Evolutionary conservation across 208 protist genomes (phyloP), one percentile per base, ranked within the genome.

Genomic region (Naegleria lovaniensis): DNA sequence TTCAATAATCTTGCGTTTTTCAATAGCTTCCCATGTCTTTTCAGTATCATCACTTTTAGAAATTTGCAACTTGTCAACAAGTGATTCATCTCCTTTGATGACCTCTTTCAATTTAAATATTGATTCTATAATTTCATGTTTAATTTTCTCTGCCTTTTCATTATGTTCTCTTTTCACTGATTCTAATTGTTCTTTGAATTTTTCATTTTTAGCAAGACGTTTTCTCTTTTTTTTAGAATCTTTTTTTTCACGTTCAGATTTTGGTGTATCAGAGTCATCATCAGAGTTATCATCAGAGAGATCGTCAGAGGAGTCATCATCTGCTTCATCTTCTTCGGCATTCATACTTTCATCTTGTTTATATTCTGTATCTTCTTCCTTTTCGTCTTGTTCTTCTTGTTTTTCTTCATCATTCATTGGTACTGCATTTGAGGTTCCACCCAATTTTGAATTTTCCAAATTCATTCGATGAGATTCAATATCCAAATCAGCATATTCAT

Each of bases 181-280:
- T 29, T 67, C 55, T 15, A 67, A 29, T 67, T 67, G 55, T 67
- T 67, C 55, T 67, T 67, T 67, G 22, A 67, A 29, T 29, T 67
- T 67, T 67, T 67, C 55, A 67, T 67, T 67, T 29, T 67, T 67
- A 13, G 55, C 55, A 29, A 29, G 11, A 29, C 55, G 11, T 29
- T 67, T 67, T 67, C 55, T 67, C 55, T 67, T 67, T 29, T 67
- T 67, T 67, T 67, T 67, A 67, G 55, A 67, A 67, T 67, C 55
- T 29, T 67, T 67, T 67, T 29, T 67, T 67, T 67, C 55, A 67
- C 55, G 55, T 67, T 67, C 55, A 29, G 55, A 67, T 67, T 67
- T 67, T 15, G 11, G 55, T 22, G 11, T 29, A 22, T 67, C 22
- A 29, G 11, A 15, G 22, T 2, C 4, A 67, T 29, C 22, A 29